A percentile compares a stretch with the other conserved stretches of the same genome.
These are phyloP conservation scores for Penicillium daleae DNA, from an alignment of 495 filamentous ascomycete genomes.

Conservation along the genomic window DNA sequence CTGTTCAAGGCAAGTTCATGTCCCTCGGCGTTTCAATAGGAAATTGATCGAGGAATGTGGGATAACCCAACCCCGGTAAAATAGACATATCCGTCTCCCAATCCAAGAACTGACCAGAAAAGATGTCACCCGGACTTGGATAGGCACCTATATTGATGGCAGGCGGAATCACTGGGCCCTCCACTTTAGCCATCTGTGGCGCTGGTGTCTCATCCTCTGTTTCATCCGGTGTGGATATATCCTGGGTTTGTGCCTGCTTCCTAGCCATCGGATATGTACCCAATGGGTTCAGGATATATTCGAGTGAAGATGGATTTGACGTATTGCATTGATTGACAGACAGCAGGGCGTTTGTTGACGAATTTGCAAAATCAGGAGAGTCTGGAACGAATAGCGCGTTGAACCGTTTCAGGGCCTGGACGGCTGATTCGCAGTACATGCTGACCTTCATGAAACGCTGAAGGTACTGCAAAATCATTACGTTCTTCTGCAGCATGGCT, in stretches of 20 bases:
- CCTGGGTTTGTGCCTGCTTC: conserved; percentile 1
- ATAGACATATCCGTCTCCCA: conserved; percentile 5
- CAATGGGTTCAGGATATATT: conserved; percentile 1
- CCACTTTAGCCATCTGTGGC: neutral
- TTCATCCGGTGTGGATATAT: neutral
- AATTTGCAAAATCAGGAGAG: neutral
- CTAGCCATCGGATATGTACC: neutral
- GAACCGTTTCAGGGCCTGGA: neutral
- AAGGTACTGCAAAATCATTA: neutral
- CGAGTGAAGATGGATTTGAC: neutral
- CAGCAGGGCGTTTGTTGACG: neutral
- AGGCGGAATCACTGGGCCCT: neutral
- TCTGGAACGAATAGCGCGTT: conserved; percentile 6
- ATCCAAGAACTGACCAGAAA: neutral
- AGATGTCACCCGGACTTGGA: neutral
- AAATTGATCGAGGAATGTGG: conserved; percentile 2
- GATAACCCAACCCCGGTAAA: neutral
- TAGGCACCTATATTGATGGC: neutral
- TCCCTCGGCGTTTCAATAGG: neutral
- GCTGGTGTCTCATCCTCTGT: neutral
- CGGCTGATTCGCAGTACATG: conserved; percentile 3
- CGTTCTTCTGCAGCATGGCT: neutral
- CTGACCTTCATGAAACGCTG: conserved; percentile 5
- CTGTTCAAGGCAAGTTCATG: neutral
- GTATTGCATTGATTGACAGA: neutral